Evolutionary conservation across 2,329 filamentous ascomycete species (phyloP).

Genomic region (Exophiala lecanii-corni): DNA sequence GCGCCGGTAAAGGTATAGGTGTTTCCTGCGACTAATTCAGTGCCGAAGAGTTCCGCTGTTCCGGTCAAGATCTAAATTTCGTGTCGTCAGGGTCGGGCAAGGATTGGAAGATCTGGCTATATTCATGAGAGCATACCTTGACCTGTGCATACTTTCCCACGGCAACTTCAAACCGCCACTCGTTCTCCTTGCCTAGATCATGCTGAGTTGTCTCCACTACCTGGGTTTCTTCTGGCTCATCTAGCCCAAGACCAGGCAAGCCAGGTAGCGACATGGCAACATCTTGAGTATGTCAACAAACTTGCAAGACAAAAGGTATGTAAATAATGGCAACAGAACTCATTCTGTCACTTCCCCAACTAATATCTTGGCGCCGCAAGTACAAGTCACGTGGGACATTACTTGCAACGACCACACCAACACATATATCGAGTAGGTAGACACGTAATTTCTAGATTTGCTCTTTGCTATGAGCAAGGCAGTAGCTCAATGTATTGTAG

Average conservation of each 20-base stretch:
- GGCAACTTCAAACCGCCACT: constrained; percentile 75
- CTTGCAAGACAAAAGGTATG: background rate
- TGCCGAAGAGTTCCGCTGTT: constrained; percentile 89
- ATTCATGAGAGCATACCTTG: constrained; percentile 47
- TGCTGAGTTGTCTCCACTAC: constrained; percentile 42
- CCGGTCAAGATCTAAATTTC: constrained; percentile 70
- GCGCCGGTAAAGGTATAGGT: constrained; percentile 75
- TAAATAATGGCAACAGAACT: background rate
- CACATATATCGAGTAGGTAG: too few relatives aligned
- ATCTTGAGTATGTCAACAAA: constrained; percentile 6
- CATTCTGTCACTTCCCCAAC: too few relatives aligned
- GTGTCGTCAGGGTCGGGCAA: too few relatives aligned
- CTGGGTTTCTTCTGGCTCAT: constrained; percentile 51
- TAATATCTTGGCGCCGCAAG: too few relatives aligned
- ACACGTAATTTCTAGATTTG: too few relatives aligned
- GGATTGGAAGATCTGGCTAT: too few relatives aligned
- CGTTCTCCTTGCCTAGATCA: constrained; percentile 59
- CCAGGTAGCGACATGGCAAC: constrained; percentile 51
- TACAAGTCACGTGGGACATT: too few relatives aligned
- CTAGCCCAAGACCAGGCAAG: constrained; percentile 68
- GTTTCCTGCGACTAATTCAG: constrained; percentile 78
- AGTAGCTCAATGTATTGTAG: too few relatives aligned
- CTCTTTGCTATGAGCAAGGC: too few relatives aligned
- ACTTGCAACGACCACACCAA: too few relatives aligned
- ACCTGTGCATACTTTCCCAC: constrained; percentile 49